Base-by-base conservation (phyloP, 2,329 filamentous ascomycete species). In the Cercospora sp. region DNA sequence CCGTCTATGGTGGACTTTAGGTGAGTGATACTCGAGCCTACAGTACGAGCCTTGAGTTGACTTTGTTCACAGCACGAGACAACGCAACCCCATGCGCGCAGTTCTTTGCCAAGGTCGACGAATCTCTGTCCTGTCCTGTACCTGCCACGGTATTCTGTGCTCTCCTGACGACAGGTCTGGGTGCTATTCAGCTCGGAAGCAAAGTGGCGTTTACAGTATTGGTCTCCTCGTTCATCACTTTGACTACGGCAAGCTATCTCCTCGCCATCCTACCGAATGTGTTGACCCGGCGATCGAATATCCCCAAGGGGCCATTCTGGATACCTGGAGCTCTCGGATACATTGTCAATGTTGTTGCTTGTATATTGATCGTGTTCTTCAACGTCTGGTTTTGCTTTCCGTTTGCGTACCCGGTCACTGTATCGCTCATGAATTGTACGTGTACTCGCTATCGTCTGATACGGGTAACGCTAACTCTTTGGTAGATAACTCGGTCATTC, bases 71-170 rank as follows among this genome's bases (percentile, higher is more conserved):
- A 58, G 53, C 87, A 43, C 85, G 88, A 34, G 88, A 90, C 75
- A 84, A 85, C 45, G 87, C 87, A 2, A 87, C 88, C 2, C 88
- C 88, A 0, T 85, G 88, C 74, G 81, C 84, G 1, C 66, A 74
- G 10, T 80, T 86, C 77, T 85, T 89, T 67, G 80, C 83, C n/a
- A 77, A 74, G 18, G 86, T 90, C 71, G 84, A 85, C 75, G 80
- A 82, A 69, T 78, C 71, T 1, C 83, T 87, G 66, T 86, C 86
- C 64, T 89, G 87, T 74, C 88, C 88, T 0, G 80, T 89, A 67
- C 84, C 85, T 66, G 82, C 88, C 1, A 88, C 87, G 0, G 69
- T 89, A n/a, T 82, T 86, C 67, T 86, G 85, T 68, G 82, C 83
- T 3, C 68, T 83, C 37, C 64, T 88, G 2, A 82, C 84, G 61